These are phyloP conservation scores for Lotmaria passim DNA, from an alignment of 208 protist genomes.

Conservation along the genomic window DNA sequence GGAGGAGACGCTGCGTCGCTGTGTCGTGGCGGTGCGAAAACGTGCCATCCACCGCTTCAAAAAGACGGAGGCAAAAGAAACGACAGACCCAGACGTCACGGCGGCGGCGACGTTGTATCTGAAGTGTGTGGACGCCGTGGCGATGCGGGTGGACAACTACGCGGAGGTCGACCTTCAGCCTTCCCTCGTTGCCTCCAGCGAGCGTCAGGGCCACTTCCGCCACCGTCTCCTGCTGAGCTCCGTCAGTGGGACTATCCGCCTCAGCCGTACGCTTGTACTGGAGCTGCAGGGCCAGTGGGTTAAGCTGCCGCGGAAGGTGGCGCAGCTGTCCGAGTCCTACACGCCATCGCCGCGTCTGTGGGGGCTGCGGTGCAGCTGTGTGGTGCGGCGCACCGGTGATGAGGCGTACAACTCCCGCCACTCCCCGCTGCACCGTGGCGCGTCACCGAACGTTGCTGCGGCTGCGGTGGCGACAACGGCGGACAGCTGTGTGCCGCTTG, in stretches of 20 bases:
- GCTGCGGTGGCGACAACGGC: not conserved
- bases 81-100: not conserved
- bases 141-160: slow-evolving; percentile 70
- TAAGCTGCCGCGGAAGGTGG: slow-evolving; percentile 38
- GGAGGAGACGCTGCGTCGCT: slow-evolving; percentile 13
- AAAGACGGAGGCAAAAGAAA: slow-evolving; percentile 1
- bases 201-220: slow-evolving; percentile 30
- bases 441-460: not conserved
- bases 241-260: slow-evolving; percentile 49
- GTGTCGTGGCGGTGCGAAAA: slow-evolving; percentile 30
- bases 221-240: slow-evolving; percentile 46
- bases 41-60: slow-evolving; percentile 28
- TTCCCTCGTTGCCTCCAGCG: slow-evolving; percentile 47
- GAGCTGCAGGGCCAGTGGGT: slow-evolving; percentile 71
- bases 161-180: slow-evolving; percentile 65
- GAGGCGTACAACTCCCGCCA: not conserved
- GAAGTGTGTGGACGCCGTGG: slow-evolving; percentile 36
- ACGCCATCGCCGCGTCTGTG: slow-evolving; percentile 64
- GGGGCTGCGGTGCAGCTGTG: slow-evolving; percentile 58
- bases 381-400: slow-evolving; percentile 31
- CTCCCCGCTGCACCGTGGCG: not conserved
- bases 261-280: slow-evolving; percentile 44
- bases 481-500: not conserved
- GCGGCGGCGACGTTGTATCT: slow-evolving; percentile 16
- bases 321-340: slow-evolving; percentile 32